Percentiles rank a stretch among this genome's conserved stretches.
Evolutionary conservation across 2,329 filamentous ascomycete species (phyloP).

Genomic region (Rhynchosporium graminicola): DNA sequence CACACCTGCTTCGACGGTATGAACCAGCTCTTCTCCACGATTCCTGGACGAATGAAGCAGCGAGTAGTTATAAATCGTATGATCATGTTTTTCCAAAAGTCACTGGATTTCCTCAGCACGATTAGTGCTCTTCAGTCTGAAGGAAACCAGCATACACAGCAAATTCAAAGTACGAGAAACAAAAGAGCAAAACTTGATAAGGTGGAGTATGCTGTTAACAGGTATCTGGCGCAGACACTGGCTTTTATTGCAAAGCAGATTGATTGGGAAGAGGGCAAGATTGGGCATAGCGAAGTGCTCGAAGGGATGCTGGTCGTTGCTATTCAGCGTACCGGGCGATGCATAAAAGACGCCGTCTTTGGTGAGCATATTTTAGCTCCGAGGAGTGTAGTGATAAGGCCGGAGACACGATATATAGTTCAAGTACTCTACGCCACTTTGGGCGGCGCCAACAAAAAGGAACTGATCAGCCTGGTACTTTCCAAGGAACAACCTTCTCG

Average conservation of each 20-base stretch:
- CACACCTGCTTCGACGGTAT: constrained; percentile 31
- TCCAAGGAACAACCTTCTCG: constrained; percentile 14
- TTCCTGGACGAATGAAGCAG: constrained; percentile 28
- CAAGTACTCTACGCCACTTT: constrained; percentile 33
- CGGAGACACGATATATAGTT: constrained; percentile 32
- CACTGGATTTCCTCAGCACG: constrained; percentile 23
- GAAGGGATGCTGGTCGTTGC: constrained; percentile 46
- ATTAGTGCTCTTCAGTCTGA: constrained; percentile 24
- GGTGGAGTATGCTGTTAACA: constrained; percentile 32
- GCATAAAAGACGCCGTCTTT: constrained; percentile 45
- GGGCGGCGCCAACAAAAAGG: constrained; percentile 27
- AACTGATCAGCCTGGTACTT: constrained; percentile 29
- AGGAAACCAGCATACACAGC: constrained; percentile 17
- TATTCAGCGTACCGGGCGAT: constrained; percentile 43
- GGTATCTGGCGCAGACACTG: constrained; percentile 26
- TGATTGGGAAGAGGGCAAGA: constrained; percentile 29
- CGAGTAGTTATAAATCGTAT: constrained; percentile 27
- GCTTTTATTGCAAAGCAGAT: constrained; percentile 26
- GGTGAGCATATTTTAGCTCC: constrained; percentile 36
- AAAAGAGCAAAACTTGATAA: constrained; percentile 20
- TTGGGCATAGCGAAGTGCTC: constrained; percentile 41
- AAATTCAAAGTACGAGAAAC: background rate
- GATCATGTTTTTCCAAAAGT: constrained; percentile 29
- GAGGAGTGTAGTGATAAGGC: background rate
- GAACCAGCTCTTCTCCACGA: constrained; percentile 31